Evolutionary conservation across 805 yeast species (phyloP), one percentile per base, ranked within the genome.

Genomic region (Ogataea zsoltii): DNA sequence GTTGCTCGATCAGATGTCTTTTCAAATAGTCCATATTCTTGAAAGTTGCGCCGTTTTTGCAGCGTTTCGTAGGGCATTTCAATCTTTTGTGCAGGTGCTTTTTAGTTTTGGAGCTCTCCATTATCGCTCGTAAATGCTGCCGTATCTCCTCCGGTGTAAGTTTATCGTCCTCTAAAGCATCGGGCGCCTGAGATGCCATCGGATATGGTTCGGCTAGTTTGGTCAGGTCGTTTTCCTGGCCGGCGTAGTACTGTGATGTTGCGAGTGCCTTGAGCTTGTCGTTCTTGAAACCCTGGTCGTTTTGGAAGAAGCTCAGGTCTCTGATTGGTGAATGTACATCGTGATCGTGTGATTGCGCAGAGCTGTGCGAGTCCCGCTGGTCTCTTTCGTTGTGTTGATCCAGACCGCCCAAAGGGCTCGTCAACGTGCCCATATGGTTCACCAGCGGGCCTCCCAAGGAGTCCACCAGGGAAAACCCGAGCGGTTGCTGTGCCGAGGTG

Each of bases 1-100:
- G 48, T 30, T 44, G 48, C 16, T 39, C 48, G 13, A 44, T 13
- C 9, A 44, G 35, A 34, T 44, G 48, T 30, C 48, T 44, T 33
- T 39, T 44, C 34, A 44, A 25, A 23, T 44, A 38, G 28, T 44
- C 48, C 36, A 39, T 31, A 4, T 41, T 26, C 29, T 38, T 44
- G 36, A 44, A 38, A 14, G 43, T 32, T 7, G 42, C 38, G 21
- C 34, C 34, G 37, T 44, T 31, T 18, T 38, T 44, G 39, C 46
- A 44, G 13, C 38, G 23, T 33, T 44, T 29, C 14, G 32, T 34
- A 13, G 46, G 46, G 28, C 46, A 44, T 31, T 17, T 33, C 7
- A 38, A n/a, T 38, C 38, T 29, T 33, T 37, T 43, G n/a, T 31
- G 34, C 6, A 37, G 21, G 14, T 38, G 29, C n/a, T 30, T 38